phyloP scores from a whole-genome alignment of 1,284 basidiomycete species.

The Heliocybe sulcata region DNA sequence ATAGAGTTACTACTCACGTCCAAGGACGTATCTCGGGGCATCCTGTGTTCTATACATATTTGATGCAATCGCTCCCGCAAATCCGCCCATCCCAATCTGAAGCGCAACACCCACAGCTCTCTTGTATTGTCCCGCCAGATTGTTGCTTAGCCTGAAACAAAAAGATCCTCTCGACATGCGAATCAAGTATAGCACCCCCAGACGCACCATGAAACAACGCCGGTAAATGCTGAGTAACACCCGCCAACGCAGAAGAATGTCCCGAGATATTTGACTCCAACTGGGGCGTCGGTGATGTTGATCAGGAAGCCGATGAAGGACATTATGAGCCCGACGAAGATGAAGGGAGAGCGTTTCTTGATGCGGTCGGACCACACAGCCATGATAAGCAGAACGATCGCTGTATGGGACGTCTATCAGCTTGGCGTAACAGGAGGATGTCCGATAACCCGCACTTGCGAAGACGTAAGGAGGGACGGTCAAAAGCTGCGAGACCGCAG shows the following conservation, averaged over 20 bases:
- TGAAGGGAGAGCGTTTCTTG: too few relatives aligned
- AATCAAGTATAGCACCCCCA: slow-evolving; percentile 25
- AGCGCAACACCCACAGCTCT: slow-evolving; percentile 55
- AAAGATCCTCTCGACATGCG: not conserved
- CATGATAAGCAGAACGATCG: slow-evolving; percentile 42
- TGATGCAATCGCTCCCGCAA: slow-evolving; percentile 44
- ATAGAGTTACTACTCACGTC: slow-evolving; percentile 52
- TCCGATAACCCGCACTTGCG: slow-evolving; percentile 44
- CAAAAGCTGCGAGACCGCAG: slow-evolving; percentile 55
- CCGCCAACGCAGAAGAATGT: slow-evolving; percentile 58
- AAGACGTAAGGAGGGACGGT: slow-evolving; percentile 65
- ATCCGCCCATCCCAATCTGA: slow-evolving; percentile 51
- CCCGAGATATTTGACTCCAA: slow-evolving; percentile 60
- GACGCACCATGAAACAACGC: too few relatives aligned
- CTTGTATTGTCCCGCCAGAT: slow-evolving; percentile 58
- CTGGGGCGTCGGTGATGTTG: slow-evolving; percentile 44
- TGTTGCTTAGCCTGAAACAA: slow-evolving; percentile 43
- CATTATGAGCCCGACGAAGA: slow-evolving; percentile 4
- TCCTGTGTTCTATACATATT: slow-evolving; percentile 57
- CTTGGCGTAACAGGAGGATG: not conserved
- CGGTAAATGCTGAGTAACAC: slow-evolving; percentile 54
- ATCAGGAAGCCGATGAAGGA: slow-evolving; percentile 66
- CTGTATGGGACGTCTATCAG: slow-evolving; percentile 24
- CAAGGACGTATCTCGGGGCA: slow-evolving; percentile 48
- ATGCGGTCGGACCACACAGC: slow-evolving; percentile 37